Base-by-base conservation (phyloP, 495 filamentous ascomycete genomes). In the Aspergillus baeticus region DNA sequence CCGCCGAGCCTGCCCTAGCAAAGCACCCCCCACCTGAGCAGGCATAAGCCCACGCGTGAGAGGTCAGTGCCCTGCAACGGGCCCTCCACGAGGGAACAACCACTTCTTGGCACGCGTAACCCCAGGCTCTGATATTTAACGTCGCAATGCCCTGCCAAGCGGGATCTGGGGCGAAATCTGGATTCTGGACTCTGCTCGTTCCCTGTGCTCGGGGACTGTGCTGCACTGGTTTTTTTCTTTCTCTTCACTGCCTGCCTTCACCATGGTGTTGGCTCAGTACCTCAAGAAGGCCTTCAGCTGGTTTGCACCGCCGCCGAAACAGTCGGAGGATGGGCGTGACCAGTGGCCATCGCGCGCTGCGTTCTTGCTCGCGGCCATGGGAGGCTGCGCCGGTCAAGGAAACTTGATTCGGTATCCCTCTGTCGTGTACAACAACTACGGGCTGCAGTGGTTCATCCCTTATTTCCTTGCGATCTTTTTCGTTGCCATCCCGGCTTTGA, bases 401-500 rank as follows among this genome's bases (percentile, higher is more conserved):
- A 67, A 67, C 18, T 51, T 67, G 26, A 37, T 67, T 7, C 59
- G 64, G 34, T 67, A 67, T 29, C 64, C 62, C 5, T 67, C 64
- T 0, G 61, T 64, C 10, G 62, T 64, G 17, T 67, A 67, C 49
- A 67, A 62, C 17, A 64, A 67, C 52, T 61, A 64, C 29, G 62
- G 61, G 8, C 43, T 60, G 15, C 64, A 67, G 42, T 67, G 69
- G 69, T 69, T 71, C 48, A 68, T 71, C 29, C 68, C 68, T 1
- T 73, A 71, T 36, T 55, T 69, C 11, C 17, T 66, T 10, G 64
- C 63, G 2, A 47, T 69, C 7, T 71, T 81, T 47, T 48, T 69
- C 35, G 68, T 77, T 54, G 77, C 77, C 23, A 70, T 79, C 36
- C 73, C 74, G 10, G 75, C 74, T 35, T 68, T 81, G 35, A 68